Percentiles rank a stretch among this genome's conserved stretches.
These are phyloP conservation scores for Phytophthora sansomeana DNA, from an alignment of 352 stramenopile species.

Conservation along the genomic window DNA sequence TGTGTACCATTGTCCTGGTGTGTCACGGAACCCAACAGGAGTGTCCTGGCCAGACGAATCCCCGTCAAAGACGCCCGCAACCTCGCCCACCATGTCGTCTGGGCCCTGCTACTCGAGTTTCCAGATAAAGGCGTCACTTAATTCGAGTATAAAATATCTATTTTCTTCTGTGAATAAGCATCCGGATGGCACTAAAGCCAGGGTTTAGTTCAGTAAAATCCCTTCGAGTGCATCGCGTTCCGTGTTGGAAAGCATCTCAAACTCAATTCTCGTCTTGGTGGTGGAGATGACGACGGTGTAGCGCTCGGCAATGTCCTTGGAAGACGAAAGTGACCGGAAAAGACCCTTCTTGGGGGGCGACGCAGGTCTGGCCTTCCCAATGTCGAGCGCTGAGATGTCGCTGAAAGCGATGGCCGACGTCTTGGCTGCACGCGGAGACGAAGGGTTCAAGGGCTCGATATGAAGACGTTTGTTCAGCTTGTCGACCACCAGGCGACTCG, in stretches of 20 bases:
- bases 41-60: conserved; percentile 62
- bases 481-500: conserved; percentile 50
- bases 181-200: background rate
- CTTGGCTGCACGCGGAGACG: conserved; percentile 43
- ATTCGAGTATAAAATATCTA: background rate
- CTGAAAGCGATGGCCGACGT: conserved; percentile 28
- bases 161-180: background rate
- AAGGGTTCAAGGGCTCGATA: conserved; percentile 40
- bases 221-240: conserved; percentile 45
- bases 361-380: conserved; percentile 5
- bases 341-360: conserved; percentile 25
- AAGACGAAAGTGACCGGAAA: conserved; percentile 43
- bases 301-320: conserved; percentile 30
- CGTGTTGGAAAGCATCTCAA: conserved; percentile 52
- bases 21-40: conserved; percentile 69
- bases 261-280: conserved; percentile 22
- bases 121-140: background rate
- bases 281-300: conserved; percentile 34
- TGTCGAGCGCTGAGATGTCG: conserved; percentile 52
- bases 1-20: conserved; percentile 42
- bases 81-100: conserved; percentile 20
- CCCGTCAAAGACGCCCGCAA: conserved; percentile 39
- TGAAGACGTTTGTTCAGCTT: conserved; percentile 23
- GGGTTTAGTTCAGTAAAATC: conserved; percentile 5
- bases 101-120: background rate